These are phyloP conservation scores for Takakia lepidozioides DNA, from an alignment of 225 moss, liverwort and hornwort genomes.

Conservation along the genomic window DNA sequence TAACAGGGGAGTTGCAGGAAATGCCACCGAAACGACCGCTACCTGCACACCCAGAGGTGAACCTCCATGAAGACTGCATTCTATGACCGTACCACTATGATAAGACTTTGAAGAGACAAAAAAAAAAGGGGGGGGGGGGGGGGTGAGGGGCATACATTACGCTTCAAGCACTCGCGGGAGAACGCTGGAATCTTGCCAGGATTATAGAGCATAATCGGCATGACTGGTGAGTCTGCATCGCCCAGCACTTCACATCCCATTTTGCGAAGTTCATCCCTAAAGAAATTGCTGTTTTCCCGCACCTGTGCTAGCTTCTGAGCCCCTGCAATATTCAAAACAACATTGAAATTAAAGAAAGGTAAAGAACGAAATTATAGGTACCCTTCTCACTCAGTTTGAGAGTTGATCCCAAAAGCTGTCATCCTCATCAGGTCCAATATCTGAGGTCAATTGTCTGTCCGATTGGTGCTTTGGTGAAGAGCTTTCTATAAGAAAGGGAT, in stretches of 20 bases:
- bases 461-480: too few relatives aligned
- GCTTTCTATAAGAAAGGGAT: too few relatives aligned
- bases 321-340: constrained; percentile 51
- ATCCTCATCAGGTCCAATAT: too few relatives aligned
- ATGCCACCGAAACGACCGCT: constrained; percentile 77
- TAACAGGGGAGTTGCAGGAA: constrained; percentile 79
- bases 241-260: constrained; percentile 87
- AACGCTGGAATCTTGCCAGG: constrained; percentile 90
- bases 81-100: too few relatives aligned
- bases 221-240: constrained; percentile 82
- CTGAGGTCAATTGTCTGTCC: too few relatives aligned
- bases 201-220: constrained; percentile 93
- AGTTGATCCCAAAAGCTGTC: too few relatives aligned
- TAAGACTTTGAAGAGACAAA: too few relatives aligned
- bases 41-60: constrained; percentile 35
- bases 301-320: constrained; percentile 56
- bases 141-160: constrained; percentile 54
- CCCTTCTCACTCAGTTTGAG: too few relatives aligned
- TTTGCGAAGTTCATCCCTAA: constrained; percentile 68
- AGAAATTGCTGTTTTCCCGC: constrained; percentile 83
- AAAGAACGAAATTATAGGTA: too few relatives aligned
- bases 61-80: not conserved
- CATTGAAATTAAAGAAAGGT: too few relatives aligned
- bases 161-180: constrained; percentile 75
- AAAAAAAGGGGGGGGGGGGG: too few relatives aligned